Evolutionary conservation across 768 basidiomycete species (phyloP).

Genomic region (Russula earlei): DNA sequence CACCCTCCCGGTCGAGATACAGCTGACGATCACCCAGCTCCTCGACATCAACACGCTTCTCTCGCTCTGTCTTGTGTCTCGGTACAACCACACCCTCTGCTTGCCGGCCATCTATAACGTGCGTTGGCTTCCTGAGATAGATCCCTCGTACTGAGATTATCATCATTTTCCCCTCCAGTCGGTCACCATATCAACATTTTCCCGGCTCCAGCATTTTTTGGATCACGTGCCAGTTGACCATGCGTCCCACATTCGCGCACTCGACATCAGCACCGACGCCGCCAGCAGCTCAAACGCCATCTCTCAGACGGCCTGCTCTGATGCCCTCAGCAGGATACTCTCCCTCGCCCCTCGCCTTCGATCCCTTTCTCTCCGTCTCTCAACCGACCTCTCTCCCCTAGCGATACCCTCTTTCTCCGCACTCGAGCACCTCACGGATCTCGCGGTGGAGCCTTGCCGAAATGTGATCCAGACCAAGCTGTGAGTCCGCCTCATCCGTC

Average conservation of each 20-base stretch:
- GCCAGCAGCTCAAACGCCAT: neutral
- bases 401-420: slow-evolving; percentile 8
- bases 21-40: slow-evolving; percentile 13
- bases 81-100: slow-evolving; percentile 5
- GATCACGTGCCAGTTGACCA: slow-evolving; percentile 14
- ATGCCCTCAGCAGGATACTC: slow-evolving; percentile 9
- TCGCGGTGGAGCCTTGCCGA: slow-evolving; percentile 13
- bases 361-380: slow-evolving; percentile 14
- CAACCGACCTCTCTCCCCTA: slow-evolving; percentile 12
- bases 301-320: slow-evolving; percentile 4
- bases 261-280: slow-evolving; percentile 14
- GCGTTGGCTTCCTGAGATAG: neutral
- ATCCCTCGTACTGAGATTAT: neutral
- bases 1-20: slow-evolving; percentile 17
- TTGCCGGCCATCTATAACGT: slow-evolving; percentile 14
- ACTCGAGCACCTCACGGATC: slow-evolving; percentile 8
- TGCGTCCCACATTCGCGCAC: slow-evolving; percentile 12
- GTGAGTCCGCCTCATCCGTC: slow-evolving; percentile 11
- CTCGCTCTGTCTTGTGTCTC: slow-evolving; percentile 11
- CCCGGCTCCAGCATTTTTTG: slow-evolving; percentile 16
- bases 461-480: slow-evolving; percentile 5
- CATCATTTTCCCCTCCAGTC: neutral
- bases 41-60: slow-evolving; percentile 15
- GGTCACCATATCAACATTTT: slow-evolving; percentile 8
- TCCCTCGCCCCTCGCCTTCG: slow-evolving; percentile 8